These are phyloP conservation scores for Taphrina wiesneri DNA, from an alignment of 1,139 yeast species.

Conservation along the genomic window DNA sequence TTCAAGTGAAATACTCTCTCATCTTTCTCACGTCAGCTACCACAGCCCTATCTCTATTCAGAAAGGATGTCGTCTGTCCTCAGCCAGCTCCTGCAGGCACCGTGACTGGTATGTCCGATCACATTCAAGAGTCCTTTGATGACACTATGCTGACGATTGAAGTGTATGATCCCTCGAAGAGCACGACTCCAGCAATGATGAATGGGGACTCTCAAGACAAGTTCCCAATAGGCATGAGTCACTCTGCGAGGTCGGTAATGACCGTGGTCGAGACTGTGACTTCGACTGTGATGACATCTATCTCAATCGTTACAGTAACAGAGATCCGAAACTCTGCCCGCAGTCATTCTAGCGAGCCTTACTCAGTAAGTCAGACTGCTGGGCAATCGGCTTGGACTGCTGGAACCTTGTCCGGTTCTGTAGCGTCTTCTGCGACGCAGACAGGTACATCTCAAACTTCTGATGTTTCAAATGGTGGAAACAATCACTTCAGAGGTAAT, in stretches of 20 bases:
- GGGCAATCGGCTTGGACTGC: not conserved
- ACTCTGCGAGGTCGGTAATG: not conserved
- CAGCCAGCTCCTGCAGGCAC: not conserved
- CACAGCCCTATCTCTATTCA: not conserved
- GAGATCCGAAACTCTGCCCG: not conserved
- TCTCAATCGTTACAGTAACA: not conserved
- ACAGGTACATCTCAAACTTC: not conserved
- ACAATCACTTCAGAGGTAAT: not conserved
- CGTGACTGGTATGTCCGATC: constrained; percentile 1
- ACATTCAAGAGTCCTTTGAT: no score
- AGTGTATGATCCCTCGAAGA: not conserved
- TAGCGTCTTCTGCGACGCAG: not conserved
- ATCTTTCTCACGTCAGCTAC: not conserved
- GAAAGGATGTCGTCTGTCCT: not conserved
- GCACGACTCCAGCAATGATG: not conserved
- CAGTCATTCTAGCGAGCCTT: not conserved
- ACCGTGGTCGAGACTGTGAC: not conserved
- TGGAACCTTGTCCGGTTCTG: not conserved
- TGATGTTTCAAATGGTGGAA: not conserved
- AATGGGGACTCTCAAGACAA: not conserved
- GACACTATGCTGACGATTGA: not conserved
- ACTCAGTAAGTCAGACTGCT: not conserved
- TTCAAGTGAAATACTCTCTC: not conserved
- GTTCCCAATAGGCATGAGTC: not conserved
- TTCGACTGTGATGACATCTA: not conserved